Percentiles rank a stretch among this genome's conserved stretches.
phyloP scores from a whole-genome alignment of 805 yeast genomes.

The Jamesozyma rosinii region DNA sequence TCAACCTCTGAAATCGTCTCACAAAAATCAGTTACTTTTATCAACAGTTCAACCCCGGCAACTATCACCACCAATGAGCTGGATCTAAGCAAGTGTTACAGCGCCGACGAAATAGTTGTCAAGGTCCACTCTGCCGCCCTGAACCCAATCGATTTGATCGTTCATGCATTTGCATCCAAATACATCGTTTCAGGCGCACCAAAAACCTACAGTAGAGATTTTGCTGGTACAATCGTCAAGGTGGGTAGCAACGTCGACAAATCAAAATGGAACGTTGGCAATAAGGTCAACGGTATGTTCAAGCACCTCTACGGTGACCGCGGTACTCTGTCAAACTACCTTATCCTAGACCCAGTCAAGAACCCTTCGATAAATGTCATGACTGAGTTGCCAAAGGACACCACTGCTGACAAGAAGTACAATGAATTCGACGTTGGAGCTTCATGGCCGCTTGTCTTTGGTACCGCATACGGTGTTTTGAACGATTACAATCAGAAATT shows the following conservation, averaged over 20 bases:
- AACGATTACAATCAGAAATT: slow-evolving; percentile 25
- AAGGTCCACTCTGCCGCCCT: slow-evolving; percentile 26
- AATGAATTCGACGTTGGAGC: slow-evolving; percentile 31
- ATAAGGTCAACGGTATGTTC: slow-evolving; percentile 21
- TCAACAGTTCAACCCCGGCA: slow-evolving; percentile 15
- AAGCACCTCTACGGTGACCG: slow-evolving; percentile 16
- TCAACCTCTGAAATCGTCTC: slow-evolving; percentile 6
- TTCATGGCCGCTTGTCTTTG: slow-evolving; percentile 53
- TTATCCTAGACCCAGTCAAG: slow-evolving; percentile 31
- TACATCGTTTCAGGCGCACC: slow-evolving; percentile 4
- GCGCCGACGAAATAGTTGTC: slow-evolving; percentile 21
- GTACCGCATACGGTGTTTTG: slow-evolving; percentile 47
- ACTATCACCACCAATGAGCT: slow-evolving; percentile 13
- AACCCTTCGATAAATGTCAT: slow-evolving; percentile 16
- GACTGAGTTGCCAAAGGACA: slow-evolving; percentile 27
- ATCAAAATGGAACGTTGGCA: slow-evolving; percentile 17
- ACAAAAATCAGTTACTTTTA: slow-evolving; percentile 20
- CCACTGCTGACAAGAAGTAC: slow-evolving; percentile 20
- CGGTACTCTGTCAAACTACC: slow-evolving; percentile 43
- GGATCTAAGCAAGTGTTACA: slow-evolving; percentile 20
- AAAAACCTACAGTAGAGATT: slow-evolving; percentile 26
- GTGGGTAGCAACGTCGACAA: slow-evolving; percentile 13
- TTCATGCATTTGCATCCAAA: slow-evolving; percentile 11
- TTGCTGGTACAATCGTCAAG: slow-evolving; percentile 23
- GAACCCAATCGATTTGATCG: slow-evolving; percentile 25